A percentile compares a stretch with the other conserved stretches of the same genome.
Evolutionary conservation across 2,329 filamentous ascomycete species (phyloP).

Genomic region (Ceratocystis diversiconidia): DNA sequence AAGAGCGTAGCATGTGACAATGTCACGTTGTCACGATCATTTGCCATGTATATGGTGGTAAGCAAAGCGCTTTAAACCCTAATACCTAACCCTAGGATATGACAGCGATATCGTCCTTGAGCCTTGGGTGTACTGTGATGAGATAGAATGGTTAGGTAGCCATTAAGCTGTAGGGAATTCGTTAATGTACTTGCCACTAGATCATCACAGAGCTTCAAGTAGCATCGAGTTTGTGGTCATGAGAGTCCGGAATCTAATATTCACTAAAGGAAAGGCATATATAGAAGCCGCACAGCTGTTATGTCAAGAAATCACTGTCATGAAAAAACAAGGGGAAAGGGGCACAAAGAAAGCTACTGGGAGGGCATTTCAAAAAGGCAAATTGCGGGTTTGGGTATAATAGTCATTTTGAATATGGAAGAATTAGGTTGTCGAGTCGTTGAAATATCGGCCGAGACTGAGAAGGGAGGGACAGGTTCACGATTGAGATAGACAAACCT

Average conservation of each 20-base stretch:
- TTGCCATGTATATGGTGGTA: background rate
- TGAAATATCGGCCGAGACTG: background rate
- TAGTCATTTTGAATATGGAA: slow-evolving; percentile 4
- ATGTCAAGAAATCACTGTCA: background rate
- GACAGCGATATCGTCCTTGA: background rate
- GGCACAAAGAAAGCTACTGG: background rate
- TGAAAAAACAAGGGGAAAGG: background rate
- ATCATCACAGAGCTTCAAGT: background rate
- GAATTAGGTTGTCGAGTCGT: slow-evolving; percentile 4
- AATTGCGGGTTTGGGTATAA: slow-evolving; percentile 6
- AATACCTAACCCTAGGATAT: background rate
- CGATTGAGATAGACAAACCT: slow-evolving; percentile 16
- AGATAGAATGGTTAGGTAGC: too few species aligned
- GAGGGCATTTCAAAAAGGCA: background rate
- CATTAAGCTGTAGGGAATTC: background rate
- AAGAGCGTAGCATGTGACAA: background rate
- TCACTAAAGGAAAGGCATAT: background rate
- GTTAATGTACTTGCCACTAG: too few species aligned
- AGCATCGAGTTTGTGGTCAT: background rate
- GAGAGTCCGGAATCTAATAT: background rate
- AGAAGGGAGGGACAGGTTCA: background rate
- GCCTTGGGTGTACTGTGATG: too few species aligned
- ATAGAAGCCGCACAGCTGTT: background rate
- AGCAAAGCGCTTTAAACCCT: background rate
- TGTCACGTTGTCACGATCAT: background rate